Evolutionary conservation across 768 basidiomycete genomes (phyloP), one percentile per base, ranked within the genome.

Genomic region (Mycena maculata): DNA sequence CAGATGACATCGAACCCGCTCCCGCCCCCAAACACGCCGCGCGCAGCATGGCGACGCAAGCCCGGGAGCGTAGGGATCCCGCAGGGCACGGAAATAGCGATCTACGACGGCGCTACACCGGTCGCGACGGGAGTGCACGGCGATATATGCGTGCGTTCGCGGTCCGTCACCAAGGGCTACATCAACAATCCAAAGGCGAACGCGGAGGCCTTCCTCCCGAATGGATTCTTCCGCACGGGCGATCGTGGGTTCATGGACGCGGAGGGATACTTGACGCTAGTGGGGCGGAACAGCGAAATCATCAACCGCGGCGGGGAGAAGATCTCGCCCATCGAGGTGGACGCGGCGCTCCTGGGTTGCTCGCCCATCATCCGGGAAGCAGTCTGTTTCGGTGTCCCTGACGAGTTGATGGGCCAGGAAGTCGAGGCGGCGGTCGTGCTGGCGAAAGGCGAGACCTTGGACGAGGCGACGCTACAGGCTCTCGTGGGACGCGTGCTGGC

Each of bases 281-380:
- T 56, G 4, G 52, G 62, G 15, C 42, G 62, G 44, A 47, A 47
- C 20, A 63, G 54, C 23, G 61, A 63, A 42, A 63, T 63, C 25
- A 63, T 63, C 41, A 63, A 63, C 62, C 52, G 54, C 44, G 62
- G 62, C 20, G 62, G 62, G 25, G 53, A 63, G 53, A 55, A 54
- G 30, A 63, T 63, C 52, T 63, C 61, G 50, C 61, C 62, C n/a
- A 47, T 63, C 22, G 52, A 56, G 30, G 62, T 63, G 16, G 62
- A 63, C 33, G 62, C 50, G 8, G 62, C 62, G 45, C 50, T 62
- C 9, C 52, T 62, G 10, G 50, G 50, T n/a, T 62, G 60, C 49
- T 42, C 39, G n/a, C 25, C 60, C 18, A 33, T 27, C 8, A 62
- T 62, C 33, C 50, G 39, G 16, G 60, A 62, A 27, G 60, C 60